These are phyloP conservation scores for Dillenia suffruticosa DNA, from an alignment of 164 flowering plant species.

Conservation along the genomic window DNA sequence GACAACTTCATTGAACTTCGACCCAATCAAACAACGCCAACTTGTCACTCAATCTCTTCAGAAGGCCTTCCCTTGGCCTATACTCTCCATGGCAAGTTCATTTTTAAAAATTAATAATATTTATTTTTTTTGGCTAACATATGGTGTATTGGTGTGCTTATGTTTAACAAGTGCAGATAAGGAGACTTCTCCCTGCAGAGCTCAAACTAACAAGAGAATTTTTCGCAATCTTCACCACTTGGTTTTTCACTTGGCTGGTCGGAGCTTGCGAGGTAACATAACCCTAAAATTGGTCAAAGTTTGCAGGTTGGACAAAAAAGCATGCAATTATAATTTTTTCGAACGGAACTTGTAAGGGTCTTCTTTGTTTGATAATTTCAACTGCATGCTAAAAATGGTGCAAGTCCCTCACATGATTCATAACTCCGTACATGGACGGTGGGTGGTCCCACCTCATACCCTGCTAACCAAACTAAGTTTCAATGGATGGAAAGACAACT, in stretches of 20 bases:
- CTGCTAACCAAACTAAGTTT: too few relatives aligned
- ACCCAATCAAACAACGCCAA: slow-evolving; percentile 43
- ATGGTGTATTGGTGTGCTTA: too few relatives aligned
- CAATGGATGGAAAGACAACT: too few relatives aligned
- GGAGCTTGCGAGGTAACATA: slow-evolving; percentile 69
- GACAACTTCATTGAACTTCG: slow-evolving; percentile 27
- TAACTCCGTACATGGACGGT: too few relatives aligned
- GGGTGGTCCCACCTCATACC: too few relatives aligned
- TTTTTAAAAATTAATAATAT: neutral
- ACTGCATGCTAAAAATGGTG: too few relatives aligned
- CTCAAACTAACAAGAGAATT: slow-evolving; percentile 58
- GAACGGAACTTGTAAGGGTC: too few relatives aligned
- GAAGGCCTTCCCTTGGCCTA: slow-evolving; percentile 54
- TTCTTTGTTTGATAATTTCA: too few relatives aligned
- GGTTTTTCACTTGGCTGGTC: slow-evolving; percentile 77
- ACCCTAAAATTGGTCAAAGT: neutral
- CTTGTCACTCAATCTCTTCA: slow-evolving; percentile 47
- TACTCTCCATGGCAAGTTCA: slow-evolving; percentile 46
- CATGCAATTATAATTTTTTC: too few relatives aligned
- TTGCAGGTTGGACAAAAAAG: neutral
- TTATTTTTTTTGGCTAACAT: neutral
- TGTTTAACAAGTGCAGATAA: slow-evolving; percentile 38
- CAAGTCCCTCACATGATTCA: too few relatives aligned
- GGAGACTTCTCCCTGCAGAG: slow-evolving; percentile 35
- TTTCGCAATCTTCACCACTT: slow-evolving; percentile 63